These are phyloP conservation scores for Scheffersomyces illinoinensis DNA, from an alignment of 1,139 yeast species.

Conservation along the genomic window DNA sequence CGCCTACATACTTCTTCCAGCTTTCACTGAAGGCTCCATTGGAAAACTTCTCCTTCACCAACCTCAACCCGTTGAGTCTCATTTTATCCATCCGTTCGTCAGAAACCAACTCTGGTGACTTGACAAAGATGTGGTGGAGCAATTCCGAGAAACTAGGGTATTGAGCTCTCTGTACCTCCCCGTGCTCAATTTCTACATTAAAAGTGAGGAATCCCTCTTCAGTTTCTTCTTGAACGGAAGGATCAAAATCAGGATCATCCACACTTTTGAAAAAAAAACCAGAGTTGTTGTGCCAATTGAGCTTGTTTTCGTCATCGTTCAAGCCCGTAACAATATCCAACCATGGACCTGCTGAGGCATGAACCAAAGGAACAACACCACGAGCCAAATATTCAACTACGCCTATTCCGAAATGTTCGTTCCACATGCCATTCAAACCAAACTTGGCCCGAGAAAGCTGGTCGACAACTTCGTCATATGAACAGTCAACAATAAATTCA, in stretches of 20 bases:
- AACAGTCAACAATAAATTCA: slow-evolving; percentile 73
- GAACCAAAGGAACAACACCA: slow-evolving; percentile 86
- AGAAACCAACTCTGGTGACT: slow-evolving; percentile 37
- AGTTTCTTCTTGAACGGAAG: slow-evolving; percentile 6
- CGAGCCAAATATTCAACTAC: slow-evolving; percentile 91
- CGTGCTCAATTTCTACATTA: slow-evolving; percentile 6
- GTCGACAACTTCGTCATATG: slow-evolving; percentile 60
- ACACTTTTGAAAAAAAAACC: slow-evolving; percentile 72
- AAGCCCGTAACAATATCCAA: slow-evolving; percentile 66
- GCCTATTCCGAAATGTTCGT: slow-evolving; percentile 98
- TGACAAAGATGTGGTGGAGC: slow-evolving; percentile 39
- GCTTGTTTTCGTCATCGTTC: slow-evolving; percentile 11
- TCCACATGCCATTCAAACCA: slow-evolving; percentile 98
- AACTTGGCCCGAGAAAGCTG: slow-evolving; percentile 61
- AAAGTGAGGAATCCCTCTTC: slow-evolving; percentile 12
- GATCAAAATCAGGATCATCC: slow-evolving; percentile 65
- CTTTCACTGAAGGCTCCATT: slow-evolving; percentile 58
- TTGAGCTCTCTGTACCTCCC: slow-evolving; percentile 14
- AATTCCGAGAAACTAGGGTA: slow-evolving; percentile 43
- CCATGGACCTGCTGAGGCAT: slow-evolving; percentile 93
- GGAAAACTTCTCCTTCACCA: slow-evolving; percentile 64
- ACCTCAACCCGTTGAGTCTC: slow-evolving; percentile 51
- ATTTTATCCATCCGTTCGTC: slow-evolving; percentile 40
- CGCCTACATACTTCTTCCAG: slow-evolving; percentile 56
- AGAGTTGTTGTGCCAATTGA: slow-evolving; percentile 43